These are phyloP conservation scores for Takashimella koratensis DNA, from an alignment of 1,284 basidiomycete species.

Conservation along the genomic window DNA sequence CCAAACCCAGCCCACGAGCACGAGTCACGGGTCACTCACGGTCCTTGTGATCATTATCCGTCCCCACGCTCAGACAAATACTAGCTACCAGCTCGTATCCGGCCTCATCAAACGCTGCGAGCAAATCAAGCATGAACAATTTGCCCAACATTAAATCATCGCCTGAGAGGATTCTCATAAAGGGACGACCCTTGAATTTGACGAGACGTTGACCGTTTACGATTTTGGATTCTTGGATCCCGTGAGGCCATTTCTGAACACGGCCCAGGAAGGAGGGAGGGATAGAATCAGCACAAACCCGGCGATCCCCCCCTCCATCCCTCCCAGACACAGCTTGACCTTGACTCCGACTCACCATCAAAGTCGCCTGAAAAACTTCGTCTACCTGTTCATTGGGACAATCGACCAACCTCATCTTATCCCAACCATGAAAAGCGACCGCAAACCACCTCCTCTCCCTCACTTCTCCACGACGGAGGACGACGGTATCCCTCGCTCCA, in stretches of 20 bases:
- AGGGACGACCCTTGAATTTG: conserved; percentile 39
- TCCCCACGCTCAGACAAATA: conserved; percentile 32
- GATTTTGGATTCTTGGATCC: conserved; percentile 26
- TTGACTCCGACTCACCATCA: conserved; percentile 21
- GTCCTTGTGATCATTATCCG: conserved; percentile 9
- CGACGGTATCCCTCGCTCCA: conserved; percentile 39
- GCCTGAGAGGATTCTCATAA: conserved; percentile 15
- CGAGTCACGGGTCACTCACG: no score
- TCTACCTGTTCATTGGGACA: conserved; percentile 25
- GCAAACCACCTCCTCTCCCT: conserved; percentile 32
- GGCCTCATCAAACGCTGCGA: conserved; percentile 31
- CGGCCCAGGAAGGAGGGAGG: not conserved
- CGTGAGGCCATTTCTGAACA: conserved; percentile 31
- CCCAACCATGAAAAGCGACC: conserved; percentile 37
- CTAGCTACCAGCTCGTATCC: conserved; percentile 38
- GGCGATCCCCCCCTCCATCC: not conserved
- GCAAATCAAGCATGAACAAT: conserved; percentile 24
- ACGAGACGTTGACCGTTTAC: conserved; percentile 6
- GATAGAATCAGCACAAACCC: not conserved
- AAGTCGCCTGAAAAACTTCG: conserved; percentile 27
- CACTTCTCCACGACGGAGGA: conserved; percentile 33
- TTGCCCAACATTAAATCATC: not conserved
- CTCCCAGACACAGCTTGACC: not conserved
- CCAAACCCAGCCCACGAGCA: not conserved
- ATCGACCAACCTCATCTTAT: conserved; percentile 46